Evolutionary conservation across 176 grass and related monocot species (phyloP), one percentile per base, ranked within the genome.

Genomic region (Juncus inflexus): DNA sequence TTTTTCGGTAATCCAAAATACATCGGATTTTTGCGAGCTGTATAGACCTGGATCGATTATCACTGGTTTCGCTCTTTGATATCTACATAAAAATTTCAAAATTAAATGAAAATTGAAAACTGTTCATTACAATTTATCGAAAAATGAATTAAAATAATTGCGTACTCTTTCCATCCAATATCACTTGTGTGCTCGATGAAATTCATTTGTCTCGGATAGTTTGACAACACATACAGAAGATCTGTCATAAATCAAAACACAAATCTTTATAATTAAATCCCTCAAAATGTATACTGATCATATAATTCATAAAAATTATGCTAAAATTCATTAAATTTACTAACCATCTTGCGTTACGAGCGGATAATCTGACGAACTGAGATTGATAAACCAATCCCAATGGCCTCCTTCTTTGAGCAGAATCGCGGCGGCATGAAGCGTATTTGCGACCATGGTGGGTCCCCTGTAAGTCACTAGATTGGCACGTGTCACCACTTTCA

Each of bases 151-250:
- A 66, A 63, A 70, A 52, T 54, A 11, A 2, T 68, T 64, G 62
- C 87, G 69, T 91, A 96, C 92, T 96, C 91, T 69, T 96, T 96
- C 91, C 91, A 96, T 79, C 91, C 91, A 61, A 96, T 96, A 62
- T 96, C 87, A 80, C 91, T 95, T 42, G 91, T 95, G 69, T 95
- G 91, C 65, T 95, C 91, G 56, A 95, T 84, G 66, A 96, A 96
- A 67, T 96, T 96, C 69, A 96, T 71, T 35, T 96, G 76, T 75
- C 91, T 88, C n/a, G 91, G 87, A 65, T 91, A 74, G 15, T 65
- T 79, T 40, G 91, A 96, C 7, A 96, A 76, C 36, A 80, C 70
- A 61, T 88, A 78, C 53, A 96, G 68, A 12, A 96, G 77, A 88
- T 96, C 91, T 91, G 82, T 59, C 51, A 67, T 56, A 5, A 74